Evolutionary conservation across 2,329 filamentous ascomycete species (phyloP).

Genomic region (Claviceps lovelessii): DNA sequence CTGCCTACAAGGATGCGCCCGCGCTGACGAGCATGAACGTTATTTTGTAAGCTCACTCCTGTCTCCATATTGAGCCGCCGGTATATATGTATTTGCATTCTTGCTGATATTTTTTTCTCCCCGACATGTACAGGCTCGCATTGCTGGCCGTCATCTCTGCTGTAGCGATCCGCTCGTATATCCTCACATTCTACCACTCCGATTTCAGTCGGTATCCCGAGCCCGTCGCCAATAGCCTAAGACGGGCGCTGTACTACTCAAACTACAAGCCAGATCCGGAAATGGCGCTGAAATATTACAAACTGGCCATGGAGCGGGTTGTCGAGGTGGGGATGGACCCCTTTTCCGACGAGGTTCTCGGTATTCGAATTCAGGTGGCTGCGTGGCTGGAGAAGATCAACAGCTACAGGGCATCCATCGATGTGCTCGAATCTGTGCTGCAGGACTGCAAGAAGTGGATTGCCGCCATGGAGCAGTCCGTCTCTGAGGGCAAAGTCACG

Average conservation of each 20-base stretch:
- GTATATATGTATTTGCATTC: too few species aligned
- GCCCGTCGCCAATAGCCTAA: slow-evolving; percentile 60
- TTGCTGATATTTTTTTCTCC: background rate
- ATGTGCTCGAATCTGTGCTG: slow-evolving; percentile 65
- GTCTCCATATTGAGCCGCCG: background rate
- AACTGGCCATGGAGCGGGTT: slow-evolving; percentile 60
- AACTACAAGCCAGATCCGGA: slow-evolving; percentile 62
- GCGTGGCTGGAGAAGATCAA: slow-evolving; percentile 66
- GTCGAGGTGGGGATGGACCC: slow-evolving; percentile 66
- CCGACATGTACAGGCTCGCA: slow-evolving; percentile 13
- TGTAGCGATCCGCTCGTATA: slow-evolving; percentile 29
- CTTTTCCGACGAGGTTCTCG: slow-evolving; percentile 80
- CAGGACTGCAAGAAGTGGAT: slow-evolving; percentile 53
- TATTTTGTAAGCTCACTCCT: slow-evolving; percentile 14
- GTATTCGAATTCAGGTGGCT: slow-evolving; percentile 71
- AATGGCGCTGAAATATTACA: slow-evolving; percentile 71
- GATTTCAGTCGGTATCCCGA: slow-evolving; percentile 50
- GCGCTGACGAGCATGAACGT: slow-evolving; percentile 16
- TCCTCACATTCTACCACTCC: slow-evolving; percentile 39
- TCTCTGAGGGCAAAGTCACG: slow-evolving; percentile 31
- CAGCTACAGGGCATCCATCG: slow-evolving; percentile 54
- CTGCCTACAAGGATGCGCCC: slow-evolving; percentile 21
- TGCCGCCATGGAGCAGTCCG: slow-evolving; percentile 35
- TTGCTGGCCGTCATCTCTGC: slow-evolving; percentile 16
- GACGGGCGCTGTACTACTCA: slow-evolving; percentile 74